These are phyloP conservation scores for Phaseolus lunatus DNA, from an alignment of 306 rosid genomes.

Conservation along the genomic window DNA sequence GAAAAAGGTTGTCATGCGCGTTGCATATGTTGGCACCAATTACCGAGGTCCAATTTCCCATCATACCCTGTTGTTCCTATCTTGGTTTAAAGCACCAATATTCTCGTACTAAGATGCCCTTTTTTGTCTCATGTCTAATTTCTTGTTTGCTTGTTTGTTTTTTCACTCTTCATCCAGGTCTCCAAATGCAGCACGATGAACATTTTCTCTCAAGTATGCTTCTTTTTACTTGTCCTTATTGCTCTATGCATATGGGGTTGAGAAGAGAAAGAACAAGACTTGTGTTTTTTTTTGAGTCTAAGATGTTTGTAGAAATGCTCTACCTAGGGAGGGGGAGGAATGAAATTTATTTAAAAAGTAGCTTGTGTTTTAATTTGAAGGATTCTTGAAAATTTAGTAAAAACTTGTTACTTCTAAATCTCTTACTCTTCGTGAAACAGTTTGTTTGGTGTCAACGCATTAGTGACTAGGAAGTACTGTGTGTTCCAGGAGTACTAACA, in stretches of 20 bases:
- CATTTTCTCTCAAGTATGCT: slow-evolving; percentile 67
- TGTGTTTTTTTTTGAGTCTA: background rate
- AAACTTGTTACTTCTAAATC: background rate
- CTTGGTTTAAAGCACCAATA: background rate
- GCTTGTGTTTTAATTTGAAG: background rate
- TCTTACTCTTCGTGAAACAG: background rate
- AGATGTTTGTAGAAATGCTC: slow-evolving; percentile 49
- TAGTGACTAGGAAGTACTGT: background rate
- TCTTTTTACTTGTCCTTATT: background rate
- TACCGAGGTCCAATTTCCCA: slow-evolving; percentile 70
- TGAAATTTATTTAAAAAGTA: background rate
- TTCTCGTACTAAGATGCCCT: background rate
- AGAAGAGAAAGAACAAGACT: background rate
- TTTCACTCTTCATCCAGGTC: slow-evolving; percentile 61
- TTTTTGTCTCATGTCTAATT: background rate
- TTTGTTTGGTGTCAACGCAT: background rate
- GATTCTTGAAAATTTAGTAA: slow-evolving; percentile 1
- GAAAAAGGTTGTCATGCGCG: slow-evolving; percentile 85
- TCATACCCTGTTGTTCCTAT: background rate
- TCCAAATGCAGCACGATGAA: slow-evolving; percentile 78
- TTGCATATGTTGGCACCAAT: slow-evolving; percentile 82
- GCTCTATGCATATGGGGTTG: background rate
- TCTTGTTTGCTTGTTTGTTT: background rate
- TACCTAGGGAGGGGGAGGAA: background rate
- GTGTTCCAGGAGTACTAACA: background rate